Conservation (phyloP, 2,329 filamentous ascomycete species). For the Teratosphaeriaceae sp. region DNA sequence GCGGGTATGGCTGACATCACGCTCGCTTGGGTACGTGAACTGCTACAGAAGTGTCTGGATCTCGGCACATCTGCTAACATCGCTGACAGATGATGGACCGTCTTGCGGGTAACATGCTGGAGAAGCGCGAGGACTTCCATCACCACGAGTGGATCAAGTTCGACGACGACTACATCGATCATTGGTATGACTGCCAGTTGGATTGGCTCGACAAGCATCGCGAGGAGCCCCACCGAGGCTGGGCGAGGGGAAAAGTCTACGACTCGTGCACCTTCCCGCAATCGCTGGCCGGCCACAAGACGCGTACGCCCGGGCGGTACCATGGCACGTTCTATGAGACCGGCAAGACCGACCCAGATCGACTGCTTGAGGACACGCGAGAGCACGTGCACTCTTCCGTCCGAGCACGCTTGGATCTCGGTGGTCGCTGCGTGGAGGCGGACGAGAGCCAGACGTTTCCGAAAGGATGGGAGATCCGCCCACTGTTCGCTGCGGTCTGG, state of each 20-base stretch:
- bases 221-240: conserved; percentile 18
- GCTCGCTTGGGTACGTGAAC: conserved; percentile 36
- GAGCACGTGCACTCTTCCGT: conserved; percentile 32
- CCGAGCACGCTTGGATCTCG: conserved; percentile 28
- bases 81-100: conserved; percentile 40
- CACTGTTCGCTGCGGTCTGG: conserved; percentile 14
- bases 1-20: conserved; percentile 31
- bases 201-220: conserved; percentile 12
- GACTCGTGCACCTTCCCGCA: conserved; percentile 30
- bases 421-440: conserved; percentile 23
- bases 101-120: conserved; percentile 25
- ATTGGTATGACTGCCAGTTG: conserved; percentile 22
- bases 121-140: conserved; percentile 16
- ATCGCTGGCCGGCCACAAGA: conserved; percentile 21
- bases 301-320: conserved; percentile 26
- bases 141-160: conserved; percentile 30
- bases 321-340: conserved; percentile 24
- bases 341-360: conserved; percentile 14
- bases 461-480: conserved; percentile 14
- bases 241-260: conserved; percentile 29
- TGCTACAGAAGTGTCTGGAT: too few relatives aligned
- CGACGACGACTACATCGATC: conserved; percentile 26
- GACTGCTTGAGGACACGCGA: conserved; percentile 24
- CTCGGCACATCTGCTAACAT: too few relatives aligned
- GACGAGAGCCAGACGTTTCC: conserved; percentile 17